Conservation (phyloP, 2,329 filamentous ascomycete species). For the Escovopsis sp. region DNA sequence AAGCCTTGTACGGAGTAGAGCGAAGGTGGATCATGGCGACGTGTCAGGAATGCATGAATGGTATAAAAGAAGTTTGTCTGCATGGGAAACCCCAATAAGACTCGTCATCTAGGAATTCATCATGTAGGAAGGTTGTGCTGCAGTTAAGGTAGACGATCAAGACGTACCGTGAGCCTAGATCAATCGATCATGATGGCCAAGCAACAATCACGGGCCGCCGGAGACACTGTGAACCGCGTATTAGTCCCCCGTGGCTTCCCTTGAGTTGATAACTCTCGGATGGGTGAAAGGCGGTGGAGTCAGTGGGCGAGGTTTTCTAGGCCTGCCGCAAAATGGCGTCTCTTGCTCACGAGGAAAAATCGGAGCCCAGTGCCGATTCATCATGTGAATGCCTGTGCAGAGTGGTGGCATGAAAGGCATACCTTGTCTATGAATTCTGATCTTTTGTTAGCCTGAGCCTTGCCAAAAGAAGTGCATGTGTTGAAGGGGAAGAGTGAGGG, state of each 20-base stretch:
- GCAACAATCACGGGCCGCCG: neutral
- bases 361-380: conserved; percentile 98
- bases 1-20: conserved; percentile 3
- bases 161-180: neutral
- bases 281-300: conserved; percentile 24
- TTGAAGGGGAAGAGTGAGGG: neutral
- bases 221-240: conserved; percentile 5
- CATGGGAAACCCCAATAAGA: conserved; percentile 62
- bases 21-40: neutral
- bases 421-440: conserved; percentile 18
- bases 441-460: conserved; percentile 17
- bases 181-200: neutral
- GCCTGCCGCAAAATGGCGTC: conserved; percentile 90
- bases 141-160: neutral
- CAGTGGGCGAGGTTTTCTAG: conserved; percentile 99
- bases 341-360: conserved; percentile 57
- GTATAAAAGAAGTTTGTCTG: conserved; percentile 51
- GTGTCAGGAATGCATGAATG: conserved; percentile 55
- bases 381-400: conserved; percentile 35
- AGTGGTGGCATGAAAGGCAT: conserved; percentile 13
- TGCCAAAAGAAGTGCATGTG: conserved; percentile 5
- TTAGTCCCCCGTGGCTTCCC: conserved; percentile 1
- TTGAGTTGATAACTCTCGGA: neutral
- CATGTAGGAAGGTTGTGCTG: conserved; percentile 11
- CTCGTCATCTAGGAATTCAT: conserved; percentile 55